A percentile compares a stretch with the other conserved stretches of the same genome.
Evolutionary conservation across 495 filamentous ascomycete genomes (phyloP).

Genomic region (Schizothecium vesticola): DNA sequence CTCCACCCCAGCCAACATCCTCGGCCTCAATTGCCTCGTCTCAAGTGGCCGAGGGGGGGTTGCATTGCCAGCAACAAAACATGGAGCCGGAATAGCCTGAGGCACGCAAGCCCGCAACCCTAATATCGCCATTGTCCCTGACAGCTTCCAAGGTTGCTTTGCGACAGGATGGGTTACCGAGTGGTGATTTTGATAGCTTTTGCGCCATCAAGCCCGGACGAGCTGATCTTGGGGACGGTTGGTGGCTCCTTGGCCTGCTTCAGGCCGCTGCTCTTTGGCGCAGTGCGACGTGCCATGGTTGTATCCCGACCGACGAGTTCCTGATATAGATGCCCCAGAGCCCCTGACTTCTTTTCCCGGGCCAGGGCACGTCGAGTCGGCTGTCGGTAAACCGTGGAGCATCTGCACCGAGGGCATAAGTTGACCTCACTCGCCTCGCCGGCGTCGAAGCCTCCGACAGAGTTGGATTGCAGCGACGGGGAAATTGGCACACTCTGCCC

Average conservation of each 20-base stretch:
- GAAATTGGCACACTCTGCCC: neutral
- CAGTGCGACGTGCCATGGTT: constrained; percentile 2
- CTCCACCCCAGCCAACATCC: neutral
- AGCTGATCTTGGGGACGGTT: neutral
- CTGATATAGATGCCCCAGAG: neutral
- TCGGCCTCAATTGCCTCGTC: neutral
- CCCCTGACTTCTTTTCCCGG: constrained; percentile 7
- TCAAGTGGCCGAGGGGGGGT: neutral
- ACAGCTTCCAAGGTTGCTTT: neutral
- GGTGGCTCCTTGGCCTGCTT: neutral
- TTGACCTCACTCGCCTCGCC: neutral
- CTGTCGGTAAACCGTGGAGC: neutral
- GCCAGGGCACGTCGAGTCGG: neutral
- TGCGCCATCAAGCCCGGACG: neutral
- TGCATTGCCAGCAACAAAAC: neutral
- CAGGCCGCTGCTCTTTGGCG: neutral
- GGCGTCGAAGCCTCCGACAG: neutral
- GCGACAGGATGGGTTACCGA: neutral
- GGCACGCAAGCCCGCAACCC: neutral
- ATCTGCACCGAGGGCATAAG: neutral
- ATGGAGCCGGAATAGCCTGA: constrained; percentile 1
- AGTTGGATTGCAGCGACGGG: neutral
- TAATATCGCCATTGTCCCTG: neutral
- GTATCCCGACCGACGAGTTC: constrained; percentile 8
- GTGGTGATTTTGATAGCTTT: neutral